These are phyloP conservation scores for Metarhizium rileyi DNA, from an alignment of 2,329 filamentous ascomycete genomes.

Conservation along the genomic window DNA sequence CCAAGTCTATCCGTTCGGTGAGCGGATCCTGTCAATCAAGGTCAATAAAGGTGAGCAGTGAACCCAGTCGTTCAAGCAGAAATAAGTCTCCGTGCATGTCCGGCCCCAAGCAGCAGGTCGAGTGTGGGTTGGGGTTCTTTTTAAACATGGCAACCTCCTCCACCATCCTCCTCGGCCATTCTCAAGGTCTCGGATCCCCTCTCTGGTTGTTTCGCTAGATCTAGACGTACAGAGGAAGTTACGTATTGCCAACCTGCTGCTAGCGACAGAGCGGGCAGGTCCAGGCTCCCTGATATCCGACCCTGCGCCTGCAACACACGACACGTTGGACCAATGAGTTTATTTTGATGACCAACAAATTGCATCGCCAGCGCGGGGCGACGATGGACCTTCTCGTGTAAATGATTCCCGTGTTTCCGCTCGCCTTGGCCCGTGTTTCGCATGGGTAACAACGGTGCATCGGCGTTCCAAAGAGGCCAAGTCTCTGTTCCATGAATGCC, in stretches of 20 bases:
- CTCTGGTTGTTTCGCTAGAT: background rate
- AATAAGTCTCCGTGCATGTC: no score
- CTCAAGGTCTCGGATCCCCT: background rate
- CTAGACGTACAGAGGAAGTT: no score
- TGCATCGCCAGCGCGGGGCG: background rate
- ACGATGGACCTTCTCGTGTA: background rate
- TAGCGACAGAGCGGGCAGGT: slow-evolving; percentile 7
- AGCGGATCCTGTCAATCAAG: background rate
- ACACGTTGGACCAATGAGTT: background rate
- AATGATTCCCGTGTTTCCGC: no score
- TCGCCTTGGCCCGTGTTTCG: no score
- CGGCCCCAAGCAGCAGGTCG: background rate
- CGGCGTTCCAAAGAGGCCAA: background rate
- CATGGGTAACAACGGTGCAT: background rate
- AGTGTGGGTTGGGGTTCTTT: background rate
- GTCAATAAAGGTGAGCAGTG: background rate
- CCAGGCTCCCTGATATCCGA: background rate
- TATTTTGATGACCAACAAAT: background rate
- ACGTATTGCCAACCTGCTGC: background rate
- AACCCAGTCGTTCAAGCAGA: background rate
- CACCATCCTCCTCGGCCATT: background rate
- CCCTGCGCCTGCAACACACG: background rate
- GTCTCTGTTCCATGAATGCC: background rate
- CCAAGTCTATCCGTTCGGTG: background rate
- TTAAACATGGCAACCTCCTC: background rate